Percentiles rank a stretch among this genome's conserved stretches.
Evolutionary conservation across 257 asterid species (phyloP).

Genomic region (Paulownia fortunei): DNA sequence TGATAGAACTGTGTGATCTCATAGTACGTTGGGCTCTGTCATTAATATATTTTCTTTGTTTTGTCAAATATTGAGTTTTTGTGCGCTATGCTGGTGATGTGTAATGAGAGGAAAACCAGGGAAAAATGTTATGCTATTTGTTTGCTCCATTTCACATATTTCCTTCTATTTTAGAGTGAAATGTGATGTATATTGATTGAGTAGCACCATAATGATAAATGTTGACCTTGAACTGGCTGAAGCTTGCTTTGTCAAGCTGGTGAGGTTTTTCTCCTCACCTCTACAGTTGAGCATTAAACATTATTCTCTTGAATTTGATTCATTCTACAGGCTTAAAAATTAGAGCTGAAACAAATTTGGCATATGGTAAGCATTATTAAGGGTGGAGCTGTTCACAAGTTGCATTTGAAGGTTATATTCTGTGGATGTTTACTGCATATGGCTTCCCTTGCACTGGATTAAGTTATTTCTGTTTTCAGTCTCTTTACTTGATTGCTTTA

Average conservation of each 20-base stretch:
- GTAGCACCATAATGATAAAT: neutral
- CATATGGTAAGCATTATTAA: neutral
- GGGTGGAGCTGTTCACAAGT: neutral
- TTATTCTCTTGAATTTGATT: constrained; percentile 3
- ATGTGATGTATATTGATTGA: constrained; percentile 15
- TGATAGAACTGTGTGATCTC: neutral
- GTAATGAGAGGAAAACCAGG: neutral
- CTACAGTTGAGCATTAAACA: neutral
- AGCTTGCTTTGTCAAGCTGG: neutral
- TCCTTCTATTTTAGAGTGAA: neutral
- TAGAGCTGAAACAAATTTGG: neutral
- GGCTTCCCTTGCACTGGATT: neutral
- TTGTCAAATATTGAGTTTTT: neutral
- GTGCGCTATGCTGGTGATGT: neutral
- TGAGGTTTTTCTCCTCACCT: neutral
- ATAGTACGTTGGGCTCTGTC: neutral
- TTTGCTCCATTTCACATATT: neutral
- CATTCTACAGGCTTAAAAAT: neutral
- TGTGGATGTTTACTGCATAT: constrained; percentile 2
- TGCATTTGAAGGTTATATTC: neutral
- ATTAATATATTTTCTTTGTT: neutral
- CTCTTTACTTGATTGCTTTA: constrained; percentile 1
- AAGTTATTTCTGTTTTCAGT: neutral
- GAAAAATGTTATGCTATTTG: neutral
- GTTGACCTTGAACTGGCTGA: neutral